phyloP scores from a whole-genome alignment of 768 basidiomycete genomes.

The Leccinum fibrillosum region DNA sequence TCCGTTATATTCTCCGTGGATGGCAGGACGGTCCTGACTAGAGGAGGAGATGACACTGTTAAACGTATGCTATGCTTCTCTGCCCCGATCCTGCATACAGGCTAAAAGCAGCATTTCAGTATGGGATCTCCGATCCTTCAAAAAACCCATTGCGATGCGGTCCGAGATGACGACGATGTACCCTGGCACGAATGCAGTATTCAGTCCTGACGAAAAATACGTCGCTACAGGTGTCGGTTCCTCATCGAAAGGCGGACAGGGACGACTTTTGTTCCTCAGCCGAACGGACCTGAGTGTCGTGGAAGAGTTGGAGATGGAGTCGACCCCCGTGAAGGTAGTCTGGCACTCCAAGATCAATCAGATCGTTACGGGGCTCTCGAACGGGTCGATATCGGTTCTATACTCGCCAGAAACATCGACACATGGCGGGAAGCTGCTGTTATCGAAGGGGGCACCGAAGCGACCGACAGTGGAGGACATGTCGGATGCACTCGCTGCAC shows the following conservation, averaged over 20 bases:
- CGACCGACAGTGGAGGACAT: conserved; percentile 84
- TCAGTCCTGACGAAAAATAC: conserved; percentile 91
- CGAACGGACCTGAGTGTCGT: conserved; percentile 67
- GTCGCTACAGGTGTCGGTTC: conserved; percentile 82
- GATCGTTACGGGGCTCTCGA: conserved; percentile 87
- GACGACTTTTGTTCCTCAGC: conserved; percentile 69
- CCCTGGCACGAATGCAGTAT: conserved; percentile 89
- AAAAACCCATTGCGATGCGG: conserved; percentile 77
- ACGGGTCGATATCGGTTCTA: conserved; percentile 82
- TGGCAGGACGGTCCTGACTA: conserved; percentile 76
- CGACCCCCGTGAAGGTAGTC: conserved; percentile 82
- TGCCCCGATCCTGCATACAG: background rate
- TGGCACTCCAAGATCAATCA: conserved; percentile 99
- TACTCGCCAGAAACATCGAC: conserved; percentile 90
- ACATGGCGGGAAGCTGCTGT: conserved; percentile 87
- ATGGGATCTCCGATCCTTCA: conserved; percentile 92
- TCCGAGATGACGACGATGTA: conserved; percentile 72
- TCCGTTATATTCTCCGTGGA: conserved; percentile 89
- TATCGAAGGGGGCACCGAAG: conserved; percentile 83
- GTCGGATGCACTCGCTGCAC: conserved; percentile 80
- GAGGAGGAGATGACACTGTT: conserved; percentile 94
- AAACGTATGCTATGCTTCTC: conserved; percentile 66
- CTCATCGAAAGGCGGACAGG: conserved; percentile 61
- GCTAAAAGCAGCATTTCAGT: conserved; percentile 45
- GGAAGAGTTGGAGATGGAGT: conserved; percentile 64